These are phyloP conservation scores for Pseudogymnoascus destructans DNA, from an alignment of 2,329 filamentous ascomycete genomes.

Conservation along the genomic window DNA sequence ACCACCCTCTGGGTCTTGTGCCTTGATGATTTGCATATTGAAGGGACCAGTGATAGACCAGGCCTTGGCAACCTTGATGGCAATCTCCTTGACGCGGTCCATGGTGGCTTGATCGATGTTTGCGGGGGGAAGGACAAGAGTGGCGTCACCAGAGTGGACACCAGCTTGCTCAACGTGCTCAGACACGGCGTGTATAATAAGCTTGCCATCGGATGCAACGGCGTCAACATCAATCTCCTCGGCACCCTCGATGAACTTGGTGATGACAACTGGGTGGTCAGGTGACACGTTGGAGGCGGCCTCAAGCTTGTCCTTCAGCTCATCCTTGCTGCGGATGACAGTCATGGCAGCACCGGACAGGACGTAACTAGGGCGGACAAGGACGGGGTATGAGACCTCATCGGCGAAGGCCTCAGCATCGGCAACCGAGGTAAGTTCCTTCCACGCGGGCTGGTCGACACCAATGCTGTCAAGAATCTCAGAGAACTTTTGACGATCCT, in stretches of 20 bases:
- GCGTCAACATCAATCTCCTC: constrained; percentile 94
- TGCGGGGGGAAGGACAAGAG: constrained; percentile 77
- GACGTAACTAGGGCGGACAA: constrained; percentile 90
- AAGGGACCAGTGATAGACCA: constrained; percentile 97
- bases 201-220: constrained; percentile 73
- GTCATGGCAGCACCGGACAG: constrained; percentile 98
- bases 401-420: constrained; percentile 82
- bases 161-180: constrained; percentile 96
- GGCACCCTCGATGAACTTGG: constrained; percentile 94
- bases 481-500: constrained; percentile 97
- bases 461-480: constrained; percentile 94
- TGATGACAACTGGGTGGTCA: constrained; percentile 96
- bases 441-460: constrained; percentile 95
- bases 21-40: constrained; percentile 99
- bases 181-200: constrained; percentile 82
- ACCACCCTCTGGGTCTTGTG: constrained; percentile 59
- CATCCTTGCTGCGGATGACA: constrained; percentile 75
- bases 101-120: constrained; percentile 66
- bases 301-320: constrained; percentile 88
- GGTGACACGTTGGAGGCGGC: constrained; percentile 84
- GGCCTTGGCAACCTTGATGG: constrained; percentile 88
- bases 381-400: constrained; percentile 79
- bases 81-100: constrained; percentile 86
- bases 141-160: constrained; percentile 96
- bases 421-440: constrained; percentile 80